Conservation (phyloP, 1,139 yeast species). For the Suzukiozyma palmioleophila region DNA sequence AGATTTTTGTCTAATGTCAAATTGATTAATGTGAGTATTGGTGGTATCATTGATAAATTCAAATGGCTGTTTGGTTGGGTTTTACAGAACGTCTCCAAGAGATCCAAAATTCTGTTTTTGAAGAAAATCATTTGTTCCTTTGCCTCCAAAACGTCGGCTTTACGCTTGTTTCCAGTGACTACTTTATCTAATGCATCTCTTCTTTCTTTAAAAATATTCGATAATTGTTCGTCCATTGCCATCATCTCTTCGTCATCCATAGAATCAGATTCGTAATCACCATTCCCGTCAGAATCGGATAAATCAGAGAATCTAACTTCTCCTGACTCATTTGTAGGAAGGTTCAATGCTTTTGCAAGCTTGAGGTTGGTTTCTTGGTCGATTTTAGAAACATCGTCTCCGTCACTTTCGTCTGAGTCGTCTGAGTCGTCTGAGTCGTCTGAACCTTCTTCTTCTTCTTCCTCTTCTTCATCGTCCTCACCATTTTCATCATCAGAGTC, state of each 20-base stretch:
- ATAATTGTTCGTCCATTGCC: slow-evolving; percentile 83
- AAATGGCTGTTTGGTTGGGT: slow-evolving; percentile 39
- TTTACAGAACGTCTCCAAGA: slow-evolving; percentile 60
- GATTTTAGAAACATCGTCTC: slow-evolving; percentile 42
- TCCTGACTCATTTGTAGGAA: slow-evolving; percentile 48
- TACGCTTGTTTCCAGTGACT: slow-evolving; percentile 61
- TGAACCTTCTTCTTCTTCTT: slow-evolving; percentile 27
- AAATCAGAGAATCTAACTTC: slow-evolving; percentile 43
- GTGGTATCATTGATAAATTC: slow-evolving; percentile 47
- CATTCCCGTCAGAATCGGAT: slow-evolving; percentile 33
- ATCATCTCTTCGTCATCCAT: slow-evolving; percentile 98
- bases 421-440: slow-evolving; percentile 22
- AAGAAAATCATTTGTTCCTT: slow-evolving; percentile 74
- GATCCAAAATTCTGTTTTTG: slow-evolving; percentile 74
- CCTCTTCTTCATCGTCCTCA: slow-evolving; percentile 29
- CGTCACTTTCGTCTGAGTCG: slow-evolving; percentile 19
- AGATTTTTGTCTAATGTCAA: slow-evolving; percentile 65
- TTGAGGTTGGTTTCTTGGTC: slow-evolving; percentile 68
- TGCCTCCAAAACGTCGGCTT: slow-evolving; percentile 69
- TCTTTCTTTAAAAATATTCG: slow-evolving; percentile 80
- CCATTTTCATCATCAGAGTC: slow-evolving; percentile 30
- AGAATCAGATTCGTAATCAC: slow-evolving; percentile 63
- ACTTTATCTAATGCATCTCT: slow-evolving; percentile 51
- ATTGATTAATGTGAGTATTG: slow-evolving; percentile 57
- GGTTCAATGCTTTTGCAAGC: slow-evolving; percentile 73